These are phyloP conservation scores for Geotrichum candidum DNA, from an alignment of 1,139 yeast species.

Conservation along the genomic window DNA sequence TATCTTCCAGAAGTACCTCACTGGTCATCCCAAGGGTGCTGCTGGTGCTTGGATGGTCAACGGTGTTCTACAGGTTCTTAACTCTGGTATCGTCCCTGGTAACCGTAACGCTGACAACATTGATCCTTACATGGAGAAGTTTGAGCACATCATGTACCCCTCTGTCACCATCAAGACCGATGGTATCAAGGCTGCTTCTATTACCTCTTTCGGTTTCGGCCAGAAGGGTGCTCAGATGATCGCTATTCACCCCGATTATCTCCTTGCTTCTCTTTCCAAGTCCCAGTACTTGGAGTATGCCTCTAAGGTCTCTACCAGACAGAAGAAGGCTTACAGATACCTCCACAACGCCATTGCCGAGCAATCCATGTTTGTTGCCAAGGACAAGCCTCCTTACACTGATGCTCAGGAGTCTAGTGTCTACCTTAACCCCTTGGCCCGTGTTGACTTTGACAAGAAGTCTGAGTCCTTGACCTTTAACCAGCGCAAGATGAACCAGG, in stretches of 20 bases:
- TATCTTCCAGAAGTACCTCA: constrained; percentile 96
- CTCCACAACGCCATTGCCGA: constrained; percentile 92
- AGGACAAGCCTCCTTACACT: constrained; percentile 86
- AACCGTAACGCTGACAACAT: constrained; percentile 97
- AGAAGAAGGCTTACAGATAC: constrained; percentile 88
- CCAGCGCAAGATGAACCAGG: constrained; percentile 35
- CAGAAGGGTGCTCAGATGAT: constrained; percentile 98
- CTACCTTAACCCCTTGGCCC: constrained; percentile 92
- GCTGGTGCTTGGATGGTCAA: constrained; percentile 99
- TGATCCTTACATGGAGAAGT: constrained; percentile 75
- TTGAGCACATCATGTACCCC: constrained; percentile 86
- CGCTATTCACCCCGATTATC: constrained; percentile 87
- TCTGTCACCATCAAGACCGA: constrained; percentile 90
- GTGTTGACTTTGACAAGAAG: constrained; percentile 53
- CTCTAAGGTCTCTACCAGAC: constrained; percentile 67
- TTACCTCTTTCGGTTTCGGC: constrained; percentile 98
- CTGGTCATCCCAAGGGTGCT: constrained; percentile 99
- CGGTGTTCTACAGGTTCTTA: constrained; percentile 91
- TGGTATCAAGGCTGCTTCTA: constrained; percentile 94
- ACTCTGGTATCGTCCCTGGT: constrained; percentile 95
- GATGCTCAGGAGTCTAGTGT: constrained; percentile 84
- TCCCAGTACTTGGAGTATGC: constrained; percentile 64
- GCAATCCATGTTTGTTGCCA: constrained; percentile 87
- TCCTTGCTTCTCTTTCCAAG: constrained; percentile 74
- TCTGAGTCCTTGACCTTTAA: constrained; percentile 47